Conservation (phyloP, 2,329 filamentous ascomycete species). For the Volutella citrinella region DNA sequence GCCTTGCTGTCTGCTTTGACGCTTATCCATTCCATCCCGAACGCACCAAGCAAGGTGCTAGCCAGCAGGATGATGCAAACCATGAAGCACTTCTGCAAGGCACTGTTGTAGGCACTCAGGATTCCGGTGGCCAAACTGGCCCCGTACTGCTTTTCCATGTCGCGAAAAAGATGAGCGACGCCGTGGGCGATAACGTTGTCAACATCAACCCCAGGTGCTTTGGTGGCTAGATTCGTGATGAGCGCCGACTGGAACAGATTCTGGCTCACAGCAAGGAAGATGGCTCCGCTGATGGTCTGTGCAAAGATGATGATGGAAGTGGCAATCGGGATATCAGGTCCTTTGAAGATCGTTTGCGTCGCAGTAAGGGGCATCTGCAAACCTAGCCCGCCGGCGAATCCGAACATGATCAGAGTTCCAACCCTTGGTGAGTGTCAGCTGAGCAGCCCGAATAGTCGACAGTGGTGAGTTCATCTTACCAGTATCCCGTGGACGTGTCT, state of each 20-base stretch:
- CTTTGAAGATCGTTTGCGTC: constrained; percentile 11
- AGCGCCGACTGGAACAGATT: constrained; percentile 15
- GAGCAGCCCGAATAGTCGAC: too few species aligned
- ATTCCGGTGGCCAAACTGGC: background rate
- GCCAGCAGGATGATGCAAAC: constrained; percentile 9
- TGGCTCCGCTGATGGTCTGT: constrained; percentile 13
- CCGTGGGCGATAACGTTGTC: constrained; percentile 1
- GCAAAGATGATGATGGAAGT: constrained; percentile 12
- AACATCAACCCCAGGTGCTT: constrained; percentile 1
- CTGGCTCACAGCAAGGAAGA: constrained; percentile 14
- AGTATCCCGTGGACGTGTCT: too few species aligned
- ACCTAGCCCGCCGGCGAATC: constrained; percentile 11
- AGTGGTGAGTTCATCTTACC: too few species aligned
- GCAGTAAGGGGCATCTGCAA: constrained; percentile 13
- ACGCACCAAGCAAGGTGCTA: constrained; percentile 4
- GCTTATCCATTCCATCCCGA: constrained; percentile 12
- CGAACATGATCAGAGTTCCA: constrained; percentile 8
- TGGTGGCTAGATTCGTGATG: constrained; percentile 1
- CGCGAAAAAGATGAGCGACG: background rate
- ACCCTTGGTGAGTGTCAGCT: too few species aligned
- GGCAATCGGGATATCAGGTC: constrained; percentile 12
- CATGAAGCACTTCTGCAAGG: constrained; percentile 5
- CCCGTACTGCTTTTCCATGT: constrained; percentile 3
- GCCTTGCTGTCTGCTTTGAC: constrained; percentile 1
- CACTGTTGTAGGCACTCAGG: constrained; percentile 1